Evolutionary conservation across 1,284 basidiomycete genomes (phyloP), one percentile per base, ranked within the genome.

Genomic region (Cryptococcus depauperatus): DNA sequence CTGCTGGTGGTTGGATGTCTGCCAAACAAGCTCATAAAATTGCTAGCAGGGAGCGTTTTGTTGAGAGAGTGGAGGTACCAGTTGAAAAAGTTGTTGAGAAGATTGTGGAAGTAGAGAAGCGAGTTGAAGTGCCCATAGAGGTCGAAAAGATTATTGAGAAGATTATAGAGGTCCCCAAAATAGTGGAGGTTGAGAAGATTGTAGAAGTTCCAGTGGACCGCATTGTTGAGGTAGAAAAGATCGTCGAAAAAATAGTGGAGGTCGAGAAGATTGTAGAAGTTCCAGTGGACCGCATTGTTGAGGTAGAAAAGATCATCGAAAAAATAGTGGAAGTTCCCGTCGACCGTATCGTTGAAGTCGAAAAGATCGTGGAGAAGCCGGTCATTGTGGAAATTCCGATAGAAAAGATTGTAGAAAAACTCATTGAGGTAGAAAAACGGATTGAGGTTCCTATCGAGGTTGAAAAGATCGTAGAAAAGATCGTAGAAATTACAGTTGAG

Each of bases 381-480:
- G 55, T 64, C 37, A 57, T 61, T 27, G 35, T 37, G 23, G 45
- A 58, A 29, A 35, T 16, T 13, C n/a, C 21, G 3, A 8, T 37
- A 18, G 35, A 44, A 54, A 54, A 25, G 50, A 60, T 25, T 58
- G 62, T 68, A 19, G 62, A 63, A 46, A 58, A 57, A 44, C 58
- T 63, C 30, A 62, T 68, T 27, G 64, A 64, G 37, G 57, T 52
- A 4, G 64, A 63, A 19, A 47, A 52, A 35, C 50, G 61, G 13
- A 61, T 67, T 19, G 61, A 61, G 35, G 61, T 63, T 25, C 62
- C 73, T 46, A 74, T 44, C 68, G 72, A 53, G 16, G 75, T 74
- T 23, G 63, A 67, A 38, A 54, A 52, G 25, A 53, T 59, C 16
- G 62, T 68, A 28, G 62, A 63, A 49, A 58, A 57, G 43, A 61